Evolutionary conservation across 1,284 basidiomycete genomes (phyloP), one percentile per base, ranked within the genome.

Genomic region (Boletus semigastroideus): DNA sequence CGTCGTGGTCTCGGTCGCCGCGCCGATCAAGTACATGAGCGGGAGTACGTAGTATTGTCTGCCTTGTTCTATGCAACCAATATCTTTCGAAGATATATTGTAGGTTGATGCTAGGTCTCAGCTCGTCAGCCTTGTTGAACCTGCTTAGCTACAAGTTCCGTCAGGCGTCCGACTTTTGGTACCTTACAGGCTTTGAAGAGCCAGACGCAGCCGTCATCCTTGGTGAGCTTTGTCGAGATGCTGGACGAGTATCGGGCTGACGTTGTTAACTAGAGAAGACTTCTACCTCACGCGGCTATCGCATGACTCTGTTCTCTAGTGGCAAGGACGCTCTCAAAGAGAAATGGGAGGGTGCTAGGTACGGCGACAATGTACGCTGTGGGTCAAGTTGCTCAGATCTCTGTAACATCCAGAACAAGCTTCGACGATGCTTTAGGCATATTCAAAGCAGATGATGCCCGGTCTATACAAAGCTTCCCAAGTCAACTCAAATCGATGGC

Each of bases 161-260:
- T 36, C 96, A 98, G 71, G 84, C 86, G 1, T 95, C 93, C 40
- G 88, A 96, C 71, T 94, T 96, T 68, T 92, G 86, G 87, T 98
- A 98, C 67, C 76, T 98, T 12, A 95, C 95, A 0, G 96, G 97
- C 7, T 97, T 97, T 64, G 85, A 94, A 55, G 96, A 98, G 69
- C 92, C 94, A 0, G 90, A 97, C 55, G 84, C 94, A 13, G 94
- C 92, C 1, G 75, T 98, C 25, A 78, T 98, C 31, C 74, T 97
- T 36, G 85, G 92, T 90, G 57, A 49, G 79, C 65, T 14, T 14
- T 43, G 40, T 42, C 22, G 14, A 14, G 10, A 46, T 34, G 22
- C 40, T 16, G 42, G 19, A 9, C 42, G 5, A 28, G 13, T 5
- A 27, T 41, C 38, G 22, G 27, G 28, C 39, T 44, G 54, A 52